Evolutionary conservation across 2,329 filamentous ascomycete species (phyloP), one percentile per base, ranked within the genome.

Genomic region (Exophiala alcalophila): DNA sequence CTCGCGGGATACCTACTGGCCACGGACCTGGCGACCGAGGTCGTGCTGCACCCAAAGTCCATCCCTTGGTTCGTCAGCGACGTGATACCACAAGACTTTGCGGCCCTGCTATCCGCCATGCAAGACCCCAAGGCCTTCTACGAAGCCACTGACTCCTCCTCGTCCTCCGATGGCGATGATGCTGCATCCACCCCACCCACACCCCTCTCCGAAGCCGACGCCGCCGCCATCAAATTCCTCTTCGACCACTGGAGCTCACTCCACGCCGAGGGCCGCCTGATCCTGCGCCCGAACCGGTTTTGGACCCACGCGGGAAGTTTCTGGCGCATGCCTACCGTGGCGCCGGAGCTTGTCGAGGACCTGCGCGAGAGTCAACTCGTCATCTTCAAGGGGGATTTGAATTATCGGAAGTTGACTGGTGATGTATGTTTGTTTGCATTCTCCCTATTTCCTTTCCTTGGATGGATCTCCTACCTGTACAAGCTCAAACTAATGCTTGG

Each of bases 41-140:
- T 98, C 10, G 81, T 97, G 14, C 76, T 98, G 7, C 90, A 95
- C 59, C 90, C 92, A 37, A 98, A 98, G 69, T 83, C 81, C 15
- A 90, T 98, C 45, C 92, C 92, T 1, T 98, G 92, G 92, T 98
- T 97, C 61, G 92, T 98, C 33, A 96, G 89, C 1, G 92, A 98
- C 59, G 92, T 97, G 3, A 67, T 95, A 8, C 90, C 91, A 0
- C 75, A 72, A 27, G 92, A 98, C 66, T 96, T 97, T 57, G 75
- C 73, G 1, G 81, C 83, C n/a, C 76, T 97, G 2, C 78, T 98
- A 37, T 81, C 78, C 50, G 86, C 84, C 4, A 76, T 98, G n/a
- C 78, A 83, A 5, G 76, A 81, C 55, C 86, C 92, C 1, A 80
- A 83, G 55, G 58, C 67, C 8, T 95, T 97, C 65, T 97, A 92